Evolutionary conservation across 2,329 filamentous ascomycete genomes (phyloP), one percentile per base, ranked within the genome.

Genomic region (Fusarium verticillioides): DNA sequence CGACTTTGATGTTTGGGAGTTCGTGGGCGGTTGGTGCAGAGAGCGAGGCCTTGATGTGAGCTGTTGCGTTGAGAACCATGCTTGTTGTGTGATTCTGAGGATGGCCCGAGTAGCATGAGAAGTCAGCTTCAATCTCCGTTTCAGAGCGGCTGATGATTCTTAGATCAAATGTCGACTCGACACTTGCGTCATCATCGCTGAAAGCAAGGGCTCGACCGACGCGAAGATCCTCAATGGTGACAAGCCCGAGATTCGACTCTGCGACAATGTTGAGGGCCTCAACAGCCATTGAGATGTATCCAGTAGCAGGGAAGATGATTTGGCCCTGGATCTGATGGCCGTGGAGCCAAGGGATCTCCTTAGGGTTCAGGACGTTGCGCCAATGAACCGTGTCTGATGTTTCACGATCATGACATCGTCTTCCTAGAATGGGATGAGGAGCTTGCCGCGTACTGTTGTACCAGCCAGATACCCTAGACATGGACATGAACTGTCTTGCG

Each of bases 161-260:
- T 1, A 52, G 11, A 19, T 52, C 47, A 5, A 52, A 52, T 15
- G 0, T 10, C 1, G 47, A 34, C n/a, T 52, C 47, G 0, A 52
- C 47, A 0, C 30, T 52, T 4, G 47, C n/a, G 1, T 52, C 47
- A 7, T 52, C 47, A 5, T 52, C 47, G 0, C 47, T 26, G 4
- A 52, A 52, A 0, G 30, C 47, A 10, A 52, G 30, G 0, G 47
- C 47, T 36, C 47, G 47, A 0, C 47, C 30, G 9, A 52, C 0
- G n/a, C n/a, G 47, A 0, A 52, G 11, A 0, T 52, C 16, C n/a
- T 36, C 47, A 5, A 52, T 52, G 0, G 30, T 52, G 0, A 52
- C 8, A 2, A 52, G 47, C 0, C 47, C 47, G 0, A 52, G 0
- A 0, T 10, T 26, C 0, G 47, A 26, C 16, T 26, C 47, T 26